These are phyloP conservation scores for Fraxinus paxiana DNA, from an alignment of 305 asterid species.

Conservation along the genomic window DNA sequence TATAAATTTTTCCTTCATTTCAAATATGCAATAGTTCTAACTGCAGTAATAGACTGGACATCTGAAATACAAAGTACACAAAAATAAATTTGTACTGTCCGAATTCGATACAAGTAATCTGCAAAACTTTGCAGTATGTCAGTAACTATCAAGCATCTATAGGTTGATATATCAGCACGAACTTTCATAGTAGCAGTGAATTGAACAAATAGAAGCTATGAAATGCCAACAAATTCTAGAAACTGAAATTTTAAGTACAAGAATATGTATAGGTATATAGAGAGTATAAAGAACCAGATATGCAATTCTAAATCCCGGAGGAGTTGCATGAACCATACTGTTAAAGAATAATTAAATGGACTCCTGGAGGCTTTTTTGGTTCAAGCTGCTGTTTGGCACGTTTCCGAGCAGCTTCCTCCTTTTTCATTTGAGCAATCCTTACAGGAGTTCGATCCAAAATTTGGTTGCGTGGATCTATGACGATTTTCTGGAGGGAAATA, in stretches of 20 bases:
- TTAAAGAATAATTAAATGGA: constrained; percentile 41
- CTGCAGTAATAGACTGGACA: background rate
- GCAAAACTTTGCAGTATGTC: background rate
- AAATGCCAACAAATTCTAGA: background rate
- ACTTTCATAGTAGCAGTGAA: background rate
- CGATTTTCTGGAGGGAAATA: constrained; percentile 37
- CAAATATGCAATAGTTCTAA: background rate
- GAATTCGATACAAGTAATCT: background rate
- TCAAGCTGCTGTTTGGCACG: constrained; percentile 43
- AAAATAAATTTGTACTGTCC: background rate
- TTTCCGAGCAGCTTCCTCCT: constrained; percentile 43
- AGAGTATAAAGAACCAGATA: background rate
- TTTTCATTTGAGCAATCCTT: constrained; percentile 32
- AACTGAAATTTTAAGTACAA: background rate
- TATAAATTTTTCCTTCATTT: background rate
- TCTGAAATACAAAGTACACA: background rate
- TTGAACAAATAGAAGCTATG: background rate
- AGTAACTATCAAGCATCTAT: background rate
- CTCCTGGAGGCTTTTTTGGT: constrained; percentile 35
- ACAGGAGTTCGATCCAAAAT: constrained; percentile 38
- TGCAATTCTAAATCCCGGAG: constrained; percentile 14
- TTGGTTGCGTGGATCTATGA: constrained; percentile 50
- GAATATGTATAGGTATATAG: background rate
- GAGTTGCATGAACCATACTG: background rate
- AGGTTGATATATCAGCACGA: background rate